Percentiles rank a stretch among this genome's conserved stretches.
Conservation (phyloP, 352 stramenopile species). For the Sclerospora graminicola region DNA sequence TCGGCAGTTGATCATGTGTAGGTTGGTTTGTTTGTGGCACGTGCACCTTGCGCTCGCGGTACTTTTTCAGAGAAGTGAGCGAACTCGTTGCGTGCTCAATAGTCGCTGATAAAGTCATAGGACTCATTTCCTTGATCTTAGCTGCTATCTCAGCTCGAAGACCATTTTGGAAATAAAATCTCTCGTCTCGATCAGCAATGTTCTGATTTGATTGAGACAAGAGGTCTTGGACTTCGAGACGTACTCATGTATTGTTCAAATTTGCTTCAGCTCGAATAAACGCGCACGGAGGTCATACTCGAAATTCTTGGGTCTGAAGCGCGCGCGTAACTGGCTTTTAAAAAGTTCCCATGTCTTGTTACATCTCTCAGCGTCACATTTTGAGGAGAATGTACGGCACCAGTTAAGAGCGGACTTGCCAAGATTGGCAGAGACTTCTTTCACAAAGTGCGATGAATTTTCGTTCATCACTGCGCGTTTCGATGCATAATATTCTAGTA, state of each 20-base stretch:
- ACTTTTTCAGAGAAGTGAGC: too few relatives aligned
- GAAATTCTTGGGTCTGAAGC: neutral
- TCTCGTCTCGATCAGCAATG: neutral
- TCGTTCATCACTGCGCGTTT: neutral
- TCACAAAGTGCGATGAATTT: too few relatives aligned
- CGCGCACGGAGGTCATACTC: neutral
- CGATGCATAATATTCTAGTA: neutral
- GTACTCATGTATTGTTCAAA: too few relatives aligned
- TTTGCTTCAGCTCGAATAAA: neutral
- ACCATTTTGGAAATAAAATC: conserved; percentile 13
- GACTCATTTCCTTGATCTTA: conserved; percentile 15
- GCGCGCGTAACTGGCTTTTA: neutral
- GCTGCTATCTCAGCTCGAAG: conserved; percentile 6
- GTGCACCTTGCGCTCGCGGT: neutral
- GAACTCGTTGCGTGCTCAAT: too few relatives aligned
- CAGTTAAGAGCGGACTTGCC: neutral
- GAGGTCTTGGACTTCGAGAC: neutral
- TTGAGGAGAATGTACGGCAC: neutral
- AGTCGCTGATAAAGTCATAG: too few relatives aligned
- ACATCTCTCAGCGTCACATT: conserved; percentile 2
- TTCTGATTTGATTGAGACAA: neutral
- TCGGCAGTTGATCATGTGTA: too few relatives aligned
- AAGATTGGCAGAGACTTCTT: too few relatives aligned
- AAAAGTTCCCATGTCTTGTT: neutral
- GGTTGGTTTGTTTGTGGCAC: too few relatives aligned